Percentiles rank a stretch among this genome's conserved stretches.
Evolutionary conservation across 176 grass and related monocot species (phyloP).

Genomic region (Carex pumila): DNA sequence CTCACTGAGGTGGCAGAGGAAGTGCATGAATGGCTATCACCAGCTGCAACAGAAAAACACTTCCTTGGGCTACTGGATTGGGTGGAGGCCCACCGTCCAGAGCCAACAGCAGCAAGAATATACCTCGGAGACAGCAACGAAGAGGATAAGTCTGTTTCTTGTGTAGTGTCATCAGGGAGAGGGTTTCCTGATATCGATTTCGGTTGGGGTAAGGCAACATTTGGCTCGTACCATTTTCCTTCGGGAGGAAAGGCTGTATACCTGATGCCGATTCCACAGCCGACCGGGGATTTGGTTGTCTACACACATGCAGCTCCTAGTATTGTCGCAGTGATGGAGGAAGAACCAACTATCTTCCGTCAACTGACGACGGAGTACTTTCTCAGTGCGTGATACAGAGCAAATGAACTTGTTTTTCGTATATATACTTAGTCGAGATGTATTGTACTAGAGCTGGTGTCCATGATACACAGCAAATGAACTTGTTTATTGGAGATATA

Average conservation of each 20-base stretch:
- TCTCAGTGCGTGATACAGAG: not conserved
- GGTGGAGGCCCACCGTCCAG: slow-evolving; percentile 45
- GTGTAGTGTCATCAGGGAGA: slow-evolving; percentile 52
- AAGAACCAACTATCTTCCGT: slow-evolving; percentile 45
- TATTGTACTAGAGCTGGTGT: too few relatives aligned
- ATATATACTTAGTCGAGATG: too few relatives aligned
- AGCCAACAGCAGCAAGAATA: slow-evolving; percentile 31
- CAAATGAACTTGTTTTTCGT: too few relatives aligned
- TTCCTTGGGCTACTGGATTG: slow-evolving; percentile 52
- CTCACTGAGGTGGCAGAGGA: slow-evolving; percentile 39
- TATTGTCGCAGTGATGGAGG: slow-evolving; percentile 51
- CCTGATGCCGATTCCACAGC: slow-evolving; percentile 65
- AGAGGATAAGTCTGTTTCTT: slow-evolving; percentile 3
- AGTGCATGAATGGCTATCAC: slow-evolving; percentile 44
- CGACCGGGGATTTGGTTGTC: slow-evolving; percentile 54
- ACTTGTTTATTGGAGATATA: too few relatives aligned
- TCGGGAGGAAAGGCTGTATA: slow-evolving; percentile 48
- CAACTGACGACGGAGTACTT: slow-evolving; percentile 26
- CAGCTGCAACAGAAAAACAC: slow-evolving; percentile 38
- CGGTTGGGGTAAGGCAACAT: slow-evolving; percentile 50
- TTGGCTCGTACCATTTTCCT: slow-evolving; percentile 70
- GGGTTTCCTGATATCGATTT: slow-evolving; percentile 53
- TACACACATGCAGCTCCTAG: slow-evolving; percentile 37
- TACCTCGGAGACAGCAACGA: slow-evolving; percentile 22
- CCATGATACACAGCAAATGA: too few relatives aligned